Evolutionary conservation across 805 yeast genomes (phyloP).

Genomic region (Candida tammaniensis): DNA sequence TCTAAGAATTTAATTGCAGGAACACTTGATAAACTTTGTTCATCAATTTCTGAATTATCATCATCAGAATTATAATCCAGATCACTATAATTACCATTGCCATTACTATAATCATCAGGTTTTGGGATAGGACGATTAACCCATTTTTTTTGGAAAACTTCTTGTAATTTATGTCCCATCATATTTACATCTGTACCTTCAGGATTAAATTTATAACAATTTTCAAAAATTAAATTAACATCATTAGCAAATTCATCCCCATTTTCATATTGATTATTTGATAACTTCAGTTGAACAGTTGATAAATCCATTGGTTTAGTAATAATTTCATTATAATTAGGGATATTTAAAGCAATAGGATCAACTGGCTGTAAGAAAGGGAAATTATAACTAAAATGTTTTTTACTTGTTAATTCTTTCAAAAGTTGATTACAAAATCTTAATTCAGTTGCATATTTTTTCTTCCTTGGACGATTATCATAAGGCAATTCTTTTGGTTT

Average conservation of each 20-base stretch:
- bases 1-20: constrained; percentile 91
- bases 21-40: constrained; percentile 57
- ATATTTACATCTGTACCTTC: constrained; percentile 94
- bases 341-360: constrained; percentile 89
- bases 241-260: constrained; percentile 87
- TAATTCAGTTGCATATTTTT: constrained; percentile 86
- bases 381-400: constrained; percentile 78
- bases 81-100: constrained; percentile 8
- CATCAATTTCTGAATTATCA: constrained; percentile 57
- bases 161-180: constrained; percentile 92
- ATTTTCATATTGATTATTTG: constrained; percentile 83
- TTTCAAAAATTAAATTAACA: constrained; percentile 75
- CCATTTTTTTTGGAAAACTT: constrained; percentile 85
- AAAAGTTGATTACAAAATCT: constrained; percentile 79
- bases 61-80: constrained; percentile 49
- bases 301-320: constrained; percentile 95
- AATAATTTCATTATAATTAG: constrained; percentile 81
- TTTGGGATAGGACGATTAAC: constrained; percentile 57
- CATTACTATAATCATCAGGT: constrained; percentile 50
- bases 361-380: constrained; percentile 95
- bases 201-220: constrained; percentile 92
- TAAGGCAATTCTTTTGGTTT: constrained; percentile 90
- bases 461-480: constrained; percentile 86
- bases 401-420: constrained; percentile 79
- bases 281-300: constrained; percentile 74